A percentile compares a stretch with the other conserved stretches of the same genome.
Evolutionary conservation across 345 rosid species (phyloP).

Genomic region (Lepidium aucheri): DNA sequence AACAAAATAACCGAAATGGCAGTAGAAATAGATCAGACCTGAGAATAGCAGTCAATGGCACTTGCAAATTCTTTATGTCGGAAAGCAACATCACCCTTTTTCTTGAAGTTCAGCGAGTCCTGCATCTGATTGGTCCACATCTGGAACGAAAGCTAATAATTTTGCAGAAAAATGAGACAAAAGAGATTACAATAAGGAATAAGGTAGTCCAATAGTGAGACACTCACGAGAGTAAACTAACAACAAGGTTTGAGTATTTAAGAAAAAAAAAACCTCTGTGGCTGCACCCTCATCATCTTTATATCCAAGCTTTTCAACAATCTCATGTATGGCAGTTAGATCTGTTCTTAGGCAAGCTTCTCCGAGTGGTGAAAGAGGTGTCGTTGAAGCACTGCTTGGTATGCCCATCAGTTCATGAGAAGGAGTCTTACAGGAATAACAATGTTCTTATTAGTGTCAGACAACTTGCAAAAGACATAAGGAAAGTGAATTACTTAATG

Average conservation of each 20-base stretch:
- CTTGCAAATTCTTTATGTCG: slow-evolving; percentile 58
- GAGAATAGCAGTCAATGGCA: slow-evolving; percentile 71
- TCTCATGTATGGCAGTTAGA: slow-evolving; percentile 72
- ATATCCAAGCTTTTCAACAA: slow-evolving; percentile 63
- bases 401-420: slow-evolving; percentile 82
- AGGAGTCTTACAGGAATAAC: slow-evolving; percentile 51
- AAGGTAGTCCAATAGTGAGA: neutral
- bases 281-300: slow-evolving; percentile 87
- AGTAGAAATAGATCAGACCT: slow-evolving; percentile 37
- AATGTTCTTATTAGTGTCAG: slow-evolving; percentile 7
- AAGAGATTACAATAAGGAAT: neutral
- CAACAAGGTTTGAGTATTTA: neutral
- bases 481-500: neutral
- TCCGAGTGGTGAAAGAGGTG: slow-evolving; percentile 67
- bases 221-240: too few species aligned
- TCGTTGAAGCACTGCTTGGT: slow-evolving; percentile 48
- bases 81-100: slow-evolving; percentile 85
- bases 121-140: slow-evolving; percentile 99
- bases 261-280: slow-evolving; percentile 60
- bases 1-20: neutral
- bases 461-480: neutral
- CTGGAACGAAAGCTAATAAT: slow-evolving; percentile 84
- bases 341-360: slow-evolving; percentile 93
- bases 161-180: neutral
- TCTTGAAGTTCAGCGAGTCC: slow-evolving; percentile 76